Percentiles rank a stretch among this genome's conserved stretches.
phyloP scores from a whole-genome alignment of 805 yeast genomes.

The Zygosaccharomyces rouxii region DNA sequence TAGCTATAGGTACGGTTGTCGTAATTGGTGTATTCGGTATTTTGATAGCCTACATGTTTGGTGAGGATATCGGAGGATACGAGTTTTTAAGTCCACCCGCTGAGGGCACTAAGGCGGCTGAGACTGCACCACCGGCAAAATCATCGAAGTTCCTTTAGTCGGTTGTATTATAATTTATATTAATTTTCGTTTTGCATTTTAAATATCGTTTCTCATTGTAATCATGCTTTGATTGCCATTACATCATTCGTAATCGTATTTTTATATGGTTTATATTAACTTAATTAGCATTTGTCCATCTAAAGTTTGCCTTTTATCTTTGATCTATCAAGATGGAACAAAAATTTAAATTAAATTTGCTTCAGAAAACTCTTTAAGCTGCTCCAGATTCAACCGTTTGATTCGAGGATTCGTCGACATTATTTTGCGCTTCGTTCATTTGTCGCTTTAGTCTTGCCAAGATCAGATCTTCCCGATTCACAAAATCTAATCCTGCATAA shows the following conservation, averaged over 20 bases:
- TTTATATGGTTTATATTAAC: neutral
- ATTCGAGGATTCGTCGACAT: neutral
- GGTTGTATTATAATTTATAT: slow-evolving; percentile 15
- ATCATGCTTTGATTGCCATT: neutral
- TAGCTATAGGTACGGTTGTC: slow-evolving; percentile 51
- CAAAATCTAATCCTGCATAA: slow-evolving; percentile 26
- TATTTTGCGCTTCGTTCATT: slow-evolving; percentile 4
- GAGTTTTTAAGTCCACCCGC: slow-evolving; percentile 50
- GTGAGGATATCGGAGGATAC: slow-evolving; percentile 39
- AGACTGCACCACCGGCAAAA: slow-evolving; percentile 57
- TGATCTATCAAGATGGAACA: neutral
- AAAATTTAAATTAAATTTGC: neutral
- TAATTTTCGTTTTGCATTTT: slow-evolving; percentile 6
- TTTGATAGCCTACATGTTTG: slow-evolving; percentile 32
- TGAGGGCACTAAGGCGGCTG: slow-evolving; percentile 57
- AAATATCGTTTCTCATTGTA: neutral
- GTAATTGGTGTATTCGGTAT: slow-evolving; percentile 41
- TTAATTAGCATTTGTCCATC: too few relatives aligned
- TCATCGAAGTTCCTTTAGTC: slow-evolving; percentile 38
- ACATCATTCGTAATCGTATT: neutral
- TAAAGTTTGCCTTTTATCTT: neutral
- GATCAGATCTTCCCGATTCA: slow-evolving; percentile 22
- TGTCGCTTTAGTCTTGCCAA: slow-evolving; percentile 18
- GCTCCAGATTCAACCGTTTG: slow-evolving; percentile 6
- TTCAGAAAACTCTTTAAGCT: slow-evolving; percentile 1